Percentiles rank a stretch among this genome's conserved stretches.
Conservation (phyloP, 2,329 filamentous ascomycete genomes). For the Trichoderma atroviride region DNA sequence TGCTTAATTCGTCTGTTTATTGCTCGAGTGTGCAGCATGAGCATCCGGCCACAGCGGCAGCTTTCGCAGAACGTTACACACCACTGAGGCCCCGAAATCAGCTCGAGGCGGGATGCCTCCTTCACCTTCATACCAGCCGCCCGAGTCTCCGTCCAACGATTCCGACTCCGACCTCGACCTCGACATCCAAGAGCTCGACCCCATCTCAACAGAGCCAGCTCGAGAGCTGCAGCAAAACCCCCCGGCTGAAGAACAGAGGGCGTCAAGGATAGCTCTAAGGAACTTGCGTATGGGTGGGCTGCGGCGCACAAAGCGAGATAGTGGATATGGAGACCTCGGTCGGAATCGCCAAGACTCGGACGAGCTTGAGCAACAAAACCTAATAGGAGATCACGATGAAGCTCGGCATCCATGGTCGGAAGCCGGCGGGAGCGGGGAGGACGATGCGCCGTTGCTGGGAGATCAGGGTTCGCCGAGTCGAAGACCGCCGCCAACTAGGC, state of each 20-base stretch:
- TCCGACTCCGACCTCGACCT: conserved; percentile 75
- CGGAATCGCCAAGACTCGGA: conserved; percentile 58
- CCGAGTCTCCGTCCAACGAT: conserved; percentile 67
- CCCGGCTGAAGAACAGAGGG: conserved; percentile 45
- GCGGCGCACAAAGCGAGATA: conserved; percentile 58
- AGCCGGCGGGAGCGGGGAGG: conserved; percentile 65
- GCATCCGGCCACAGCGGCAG: conserved; percentile 29
- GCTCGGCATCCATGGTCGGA: conserved; percentile 60
- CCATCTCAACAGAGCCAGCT: conserved; percentile 48
- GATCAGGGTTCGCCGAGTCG: conserved; percentile 37
- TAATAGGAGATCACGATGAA: conserved; percentile 66
- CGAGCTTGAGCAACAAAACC: conserved; percentile 66
- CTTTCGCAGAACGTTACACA: conserved; percentile 27
- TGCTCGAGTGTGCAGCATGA: conserved; percentile 30
- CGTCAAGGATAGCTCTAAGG: conserved; percentile 69
- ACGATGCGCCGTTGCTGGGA: conserved; percentile 69
- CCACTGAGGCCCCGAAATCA: not conserved
- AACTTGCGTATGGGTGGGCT: conserved; percentile 68
- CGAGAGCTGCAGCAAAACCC: conserved; percentile 38
- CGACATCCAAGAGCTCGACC: conserved; percentile 80
- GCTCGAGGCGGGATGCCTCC: conserved; percentile 57
- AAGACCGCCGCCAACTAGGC: conserved; percentile 37
- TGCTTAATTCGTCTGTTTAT: not conserved
- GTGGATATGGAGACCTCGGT: conserved; percentile 64
- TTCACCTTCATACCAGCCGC: conserved; percentile 59